Percentiles rank a stretch among this genome's conserved stretches.
Evolutionary conservation across 805 yeast species (phyloP).

Genomic region (Hanseniaspora lachancei): DNA sequence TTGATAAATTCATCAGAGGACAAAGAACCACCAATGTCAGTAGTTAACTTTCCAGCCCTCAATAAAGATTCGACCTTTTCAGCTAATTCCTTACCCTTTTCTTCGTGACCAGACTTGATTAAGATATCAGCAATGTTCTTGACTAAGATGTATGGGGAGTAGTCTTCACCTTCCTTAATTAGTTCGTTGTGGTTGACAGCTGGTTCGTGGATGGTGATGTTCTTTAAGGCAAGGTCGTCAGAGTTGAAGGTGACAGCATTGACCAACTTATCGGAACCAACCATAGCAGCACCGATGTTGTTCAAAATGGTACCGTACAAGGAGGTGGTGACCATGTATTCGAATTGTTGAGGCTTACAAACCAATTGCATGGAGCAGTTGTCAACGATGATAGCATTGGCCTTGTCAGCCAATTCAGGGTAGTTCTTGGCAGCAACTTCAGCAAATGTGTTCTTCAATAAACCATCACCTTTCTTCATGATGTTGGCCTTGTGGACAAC

Average conservation of each 20-base stretch:
- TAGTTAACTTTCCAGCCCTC: conserved; percentile 8
- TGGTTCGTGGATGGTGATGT: conserved; percentile 13
- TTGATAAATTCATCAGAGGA: conserved; percentile 12
- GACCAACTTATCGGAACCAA: conserved; percentile 13
- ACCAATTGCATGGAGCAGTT: conserved; percentile 99
- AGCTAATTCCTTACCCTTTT: conserved; percentile 12
- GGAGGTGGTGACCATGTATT: conserved; percentile 94
- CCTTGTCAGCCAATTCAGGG: conserved; percentile 51
- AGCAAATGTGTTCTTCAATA: conserved; percentile 87
- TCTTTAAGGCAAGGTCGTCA: conserved; percentile 9
- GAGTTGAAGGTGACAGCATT: conserved; percentile 12
- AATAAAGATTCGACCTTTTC: conserved; percentile 2
- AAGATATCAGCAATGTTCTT: conserved; percentile 11
- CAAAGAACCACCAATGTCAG: conserved; percentile 12
- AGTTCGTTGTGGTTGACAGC: conserved; percentile 12
- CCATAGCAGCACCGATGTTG: conserved; percentile 87
- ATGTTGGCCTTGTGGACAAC: conserved; percentile 98
- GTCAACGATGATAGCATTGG: conserved; percentile 91
- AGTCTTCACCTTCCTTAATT: conserved; percentile 5
- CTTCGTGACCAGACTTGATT: conserved; percentile 9
- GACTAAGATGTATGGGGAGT: conserved; percentile 11
- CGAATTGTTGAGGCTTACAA: conserved; percentile 94
- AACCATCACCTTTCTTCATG: conserved; percentile 97
- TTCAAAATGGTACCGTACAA: conserved; percentile 94
- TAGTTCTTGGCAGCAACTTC: conserved; percentile 74